Evolutionary conservation across 225 moss, liverwort and hornwort genomes (phyloP).

Genomic region (Pleurozium schreberi): DNA sequence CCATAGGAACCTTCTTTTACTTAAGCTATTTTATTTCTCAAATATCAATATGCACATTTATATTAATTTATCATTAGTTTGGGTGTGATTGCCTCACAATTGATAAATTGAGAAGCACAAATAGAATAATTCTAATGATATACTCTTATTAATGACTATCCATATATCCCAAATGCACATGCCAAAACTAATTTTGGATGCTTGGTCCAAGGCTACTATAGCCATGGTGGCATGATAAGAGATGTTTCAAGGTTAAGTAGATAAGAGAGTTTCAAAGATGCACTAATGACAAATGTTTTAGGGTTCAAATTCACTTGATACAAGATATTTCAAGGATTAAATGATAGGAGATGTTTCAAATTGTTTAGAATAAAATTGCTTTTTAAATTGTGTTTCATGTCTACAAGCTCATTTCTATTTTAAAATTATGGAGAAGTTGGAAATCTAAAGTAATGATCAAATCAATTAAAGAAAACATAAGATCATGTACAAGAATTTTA

Average conservation of each 20-base stretch:
- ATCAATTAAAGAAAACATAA: neutral
- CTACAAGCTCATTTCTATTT: neutral
- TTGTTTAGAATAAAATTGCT: neutral
- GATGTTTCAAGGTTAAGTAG: neutral
- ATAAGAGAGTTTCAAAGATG: neutral
- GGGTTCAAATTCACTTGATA: neutral
- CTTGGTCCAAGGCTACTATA: neutral
- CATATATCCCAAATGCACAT: neutral
- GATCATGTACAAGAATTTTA: neutral
- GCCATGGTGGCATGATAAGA: no score
- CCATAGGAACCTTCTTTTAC: neutral
- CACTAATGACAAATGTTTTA: neutral
- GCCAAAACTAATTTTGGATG: neutral
- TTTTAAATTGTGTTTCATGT: neutral
- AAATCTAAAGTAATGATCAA: neutral
- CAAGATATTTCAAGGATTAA: neutral
- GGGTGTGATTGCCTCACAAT: fast-evolving
- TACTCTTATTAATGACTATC: neutral
- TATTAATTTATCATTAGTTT: neutral
- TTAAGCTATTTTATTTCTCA: fast-evolving
- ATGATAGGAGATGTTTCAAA: neutral
- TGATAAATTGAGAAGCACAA: neutral
- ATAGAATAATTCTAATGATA: fast-evolving
- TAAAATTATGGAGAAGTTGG: neutral
- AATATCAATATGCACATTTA: neutral